Evolutionary conservation across 208 protist genomes (phyloP), one percentile per base, ranked within the genome.

Genomic region (Crithidia sp.): DNA sequence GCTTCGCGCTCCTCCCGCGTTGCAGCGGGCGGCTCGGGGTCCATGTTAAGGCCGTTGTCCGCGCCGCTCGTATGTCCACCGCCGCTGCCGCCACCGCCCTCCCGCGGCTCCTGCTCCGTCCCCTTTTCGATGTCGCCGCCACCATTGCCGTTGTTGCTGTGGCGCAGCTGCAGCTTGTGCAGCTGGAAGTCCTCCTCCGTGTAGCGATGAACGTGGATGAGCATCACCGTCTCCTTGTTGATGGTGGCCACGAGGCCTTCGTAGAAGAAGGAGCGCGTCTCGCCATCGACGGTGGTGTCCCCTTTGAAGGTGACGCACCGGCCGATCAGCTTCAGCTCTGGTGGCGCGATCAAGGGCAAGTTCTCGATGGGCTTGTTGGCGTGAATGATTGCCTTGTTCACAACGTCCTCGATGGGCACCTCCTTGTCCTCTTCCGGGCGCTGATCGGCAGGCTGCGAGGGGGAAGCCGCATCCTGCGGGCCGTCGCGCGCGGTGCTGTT

Each of bases 281-380:
- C 79, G 36, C 79, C 85, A n/a, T 80, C 57, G 17, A 91, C 62
- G 3, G 57, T 75, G 10, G 87, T 89, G 49, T 94, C 91, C 2
- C 81, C 87, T 2, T 67, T 70, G 78, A 96, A 93, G 5, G 78
- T 89, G 39, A 96, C 87, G 57, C 82, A 88, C 28, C 89, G 87
- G 1, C 91, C 91, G 45, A 96, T 94, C 58, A 96, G 80, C 65
- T 91, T 91, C 54, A 96, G 71, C 76, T 96, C 89, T 3, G 85
- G 87, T 45, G 82, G 79, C 0, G 68, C 40, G 43, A 94, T 72
- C 12, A 55, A 4, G 14, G 91, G 91, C 41, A 96, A 45, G 53
- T 92, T 77, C 57, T 86, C 80, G 40, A 92, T 90, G 0, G 85
- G 81, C 36, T 71, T 77, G 60, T 93, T 71, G 0, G 61, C 45